phyloP scores from a whole-genome alignment of 129 eudicot species.

The Arctium lappa region DNA sequence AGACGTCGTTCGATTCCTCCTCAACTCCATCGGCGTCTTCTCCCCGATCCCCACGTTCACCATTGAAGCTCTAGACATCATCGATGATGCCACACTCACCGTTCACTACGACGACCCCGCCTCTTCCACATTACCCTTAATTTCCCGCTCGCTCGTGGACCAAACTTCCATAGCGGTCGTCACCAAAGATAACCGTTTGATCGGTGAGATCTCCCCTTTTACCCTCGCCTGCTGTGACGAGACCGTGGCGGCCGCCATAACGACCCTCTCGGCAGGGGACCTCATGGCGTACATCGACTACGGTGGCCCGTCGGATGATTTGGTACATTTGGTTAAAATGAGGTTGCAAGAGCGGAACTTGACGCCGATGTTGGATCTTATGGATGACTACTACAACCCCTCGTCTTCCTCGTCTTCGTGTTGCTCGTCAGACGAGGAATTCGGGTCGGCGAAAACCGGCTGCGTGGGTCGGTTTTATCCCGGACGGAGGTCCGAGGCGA shows the following conservation, averaged over 20 bases:
- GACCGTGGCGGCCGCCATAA: slow-evolving; percentile 68
- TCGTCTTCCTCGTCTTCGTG: slow-evolving; percentile 40
- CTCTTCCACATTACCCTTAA: slow-evolving; percentile 30
- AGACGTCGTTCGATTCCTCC: slow-evolving; percentile 77
- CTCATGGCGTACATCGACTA: slow-evolving; percentile 74
- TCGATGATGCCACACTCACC: slow-evolving; percentile 48
- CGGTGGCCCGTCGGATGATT: slow-evolving; percentile 71
- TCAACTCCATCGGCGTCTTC: slow-evolving; percentile 70
- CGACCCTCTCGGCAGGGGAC: slow-evolving; percentile 78
- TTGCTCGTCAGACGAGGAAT: slow-evolving; percentile 84
- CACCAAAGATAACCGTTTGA: slow-evolving; percentile 50
- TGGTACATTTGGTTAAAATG: slow-evolving; percentile 53
- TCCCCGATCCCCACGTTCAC: slow-evolving; percentile 63
- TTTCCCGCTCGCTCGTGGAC: slow-evolving; percentile 38
- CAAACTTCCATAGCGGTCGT: slow-evolving; percentile 70
- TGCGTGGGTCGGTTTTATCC: slow-evolving; percentile 42
- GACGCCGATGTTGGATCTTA: slow-evolving; percentile 55
- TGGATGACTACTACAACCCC: slow-evolving; percentile 47
- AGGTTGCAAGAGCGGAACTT: slow-evolving; percentile 53
- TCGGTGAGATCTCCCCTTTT: slow-evolving; percentile 81
- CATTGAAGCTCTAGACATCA: slow-evolving; percentile 56
- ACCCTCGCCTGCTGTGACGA: slow-evolving; percentile 74
- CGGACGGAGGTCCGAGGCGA: slow-evolving; percentile 58
- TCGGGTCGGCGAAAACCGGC: slow-evolving; percentile 30
- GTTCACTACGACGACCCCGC: slow-evolving; percentile 59